These are phyloP conservation scores for Cordyceps tenuipes DNA, from an alignment of 2,329 filamentous ascomycete genomes.

Conservation along the genomic window DNA sequence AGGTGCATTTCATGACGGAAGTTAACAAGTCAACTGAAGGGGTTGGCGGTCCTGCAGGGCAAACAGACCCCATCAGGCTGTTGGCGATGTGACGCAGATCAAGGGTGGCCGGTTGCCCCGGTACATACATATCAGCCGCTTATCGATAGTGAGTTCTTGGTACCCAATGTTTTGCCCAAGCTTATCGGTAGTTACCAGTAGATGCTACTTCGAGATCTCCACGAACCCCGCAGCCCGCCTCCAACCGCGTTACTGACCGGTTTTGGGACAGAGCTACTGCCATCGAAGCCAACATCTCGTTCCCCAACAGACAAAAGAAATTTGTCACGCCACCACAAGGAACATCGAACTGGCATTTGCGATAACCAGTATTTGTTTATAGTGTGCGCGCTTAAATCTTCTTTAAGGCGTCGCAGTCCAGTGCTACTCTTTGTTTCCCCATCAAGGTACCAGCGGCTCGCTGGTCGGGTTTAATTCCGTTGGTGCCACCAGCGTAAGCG, in stretches of 20 bases:
- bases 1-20: conserved; percentile 6
- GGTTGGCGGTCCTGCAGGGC: not conserved
- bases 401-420: not conserved
- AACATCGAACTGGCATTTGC: not conserved
- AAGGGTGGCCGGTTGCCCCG: conserved; percentile 13
- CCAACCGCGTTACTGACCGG: not conserved
- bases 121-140: conserved; percentile 12
- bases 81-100: conserved; percentile 12
- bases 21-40: conserved; percentile 5
- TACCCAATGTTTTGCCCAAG: not conserved
- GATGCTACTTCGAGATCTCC: not conserved
- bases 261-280: not conserved
- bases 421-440: not conserved
- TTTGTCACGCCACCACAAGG: not conserved
- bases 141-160: conserved; percentile 1
- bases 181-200: not conserved
- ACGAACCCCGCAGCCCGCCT: conserved; percentile 4
- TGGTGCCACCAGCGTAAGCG: not conserved
- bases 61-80: not conserved
- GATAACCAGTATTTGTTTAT: not conserved
- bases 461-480: not conserved
- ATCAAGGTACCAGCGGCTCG: conserved; percentile 1
- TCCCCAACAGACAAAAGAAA: not conserved
- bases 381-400: not conserved
- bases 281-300: not conserved